A percentile compares a stretch with the other conserved stretches of the same genome.
Conservation (phyloP, 2,329 filamentous ascomycete genomes). For the Chrysosporium queenslandicum region DNA sequence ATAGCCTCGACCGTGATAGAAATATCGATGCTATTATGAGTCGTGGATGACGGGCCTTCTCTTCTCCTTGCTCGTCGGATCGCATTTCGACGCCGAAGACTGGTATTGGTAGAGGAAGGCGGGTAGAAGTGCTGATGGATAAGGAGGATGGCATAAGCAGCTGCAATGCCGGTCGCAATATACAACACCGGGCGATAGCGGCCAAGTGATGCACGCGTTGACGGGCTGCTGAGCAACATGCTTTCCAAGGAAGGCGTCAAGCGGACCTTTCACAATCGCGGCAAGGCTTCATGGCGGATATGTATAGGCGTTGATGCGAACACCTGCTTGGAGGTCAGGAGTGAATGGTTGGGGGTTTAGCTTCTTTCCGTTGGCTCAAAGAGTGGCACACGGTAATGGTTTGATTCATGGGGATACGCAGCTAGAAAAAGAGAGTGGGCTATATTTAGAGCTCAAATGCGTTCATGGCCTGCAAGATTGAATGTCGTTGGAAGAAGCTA, state of each 20-base stretch:
- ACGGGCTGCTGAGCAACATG: conserved; percentile 4
- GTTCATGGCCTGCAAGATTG: too few relatives aligned
- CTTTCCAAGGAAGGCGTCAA: neutral
- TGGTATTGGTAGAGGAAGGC: conserved; percentile 19
- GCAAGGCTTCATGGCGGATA: neutral
- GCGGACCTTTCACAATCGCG: neutral
- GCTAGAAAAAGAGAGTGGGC: too few relatives aligned
- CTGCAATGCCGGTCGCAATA: conserved; percentile 34
- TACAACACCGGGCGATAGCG: conserved; percentile 33
- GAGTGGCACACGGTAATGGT: neutral
- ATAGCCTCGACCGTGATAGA: conserved; percentile 25
- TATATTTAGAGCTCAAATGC: too few relatives aligned
- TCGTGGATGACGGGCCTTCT: neutral
- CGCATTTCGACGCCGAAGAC: conserved; percentile 33
- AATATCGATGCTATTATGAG: conserved; percentile 7
- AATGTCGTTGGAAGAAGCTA: too few relatives aligned
- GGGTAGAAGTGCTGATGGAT: conserved; percentile 29
- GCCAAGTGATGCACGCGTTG: neutral
- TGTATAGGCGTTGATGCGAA: neutral
- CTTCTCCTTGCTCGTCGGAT: conserved; percentile 26
- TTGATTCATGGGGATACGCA: too few relatives aligned
- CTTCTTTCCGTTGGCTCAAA: neutral
- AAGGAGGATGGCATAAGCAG: conserved; percentile 35
- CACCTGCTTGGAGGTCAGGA: neutral
- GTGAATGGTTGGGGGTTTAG: neutral